Conservation (phyloP, 345 rosid species). For the Abelmoschus esculentus region DNA sequence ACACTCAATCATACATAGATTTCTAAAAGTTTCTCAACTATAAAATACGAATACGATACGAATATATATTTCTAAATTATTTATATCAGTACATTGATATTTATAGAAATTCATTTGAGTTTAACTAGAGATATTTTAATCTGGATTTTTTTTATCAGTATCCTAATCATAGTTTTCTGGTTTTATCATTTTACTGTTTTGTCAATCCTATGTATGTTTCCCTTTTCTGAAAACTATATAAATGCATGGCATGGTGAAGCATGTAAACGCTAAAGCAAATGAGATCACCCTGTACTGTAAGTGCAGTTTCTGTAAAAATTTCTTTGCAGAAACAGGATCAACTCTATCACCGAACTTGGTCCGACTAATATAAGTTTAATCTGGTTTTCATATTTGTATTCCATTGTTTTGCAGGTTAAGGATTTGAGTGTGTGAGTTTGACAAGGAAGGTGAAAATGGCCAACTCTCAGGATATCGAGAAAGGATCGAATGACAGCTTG, state of each 20-base stretch:
- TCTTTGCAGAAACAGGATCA: background rate
- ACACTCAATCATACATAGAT: background rate
- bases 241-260: background rate
- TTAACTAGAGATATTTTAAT: background rate
- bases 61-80: no score
- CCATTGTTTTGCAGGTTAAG: background rate
- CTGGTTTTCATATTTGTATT: no score
- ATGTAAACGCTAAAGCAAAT: background rate
- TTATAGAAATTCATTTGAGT: background rate
- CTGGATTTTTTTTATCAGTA: background rate
- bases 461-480: slow-evolving; percentile 1
- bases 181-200: background rate
- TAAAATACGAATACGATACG: background rate
- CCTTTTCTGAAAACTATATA: background rate
- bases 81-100: background rate
- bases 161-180: background rate
- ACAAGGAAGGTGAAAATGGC: background rate
- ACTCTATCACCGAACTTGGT: background rate
- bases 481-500: background rate
- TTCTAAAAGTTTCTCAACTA: background rate
- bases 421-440: background rate
- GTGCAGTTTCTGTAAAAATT: background rate
- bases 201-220: no score
- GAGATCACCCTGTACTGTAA: background rate
- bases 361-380: background rate